Base-by-base conservation (phyloP, 176 grass and related monocot species). In the Rhynchospora tenuis region DNA sequence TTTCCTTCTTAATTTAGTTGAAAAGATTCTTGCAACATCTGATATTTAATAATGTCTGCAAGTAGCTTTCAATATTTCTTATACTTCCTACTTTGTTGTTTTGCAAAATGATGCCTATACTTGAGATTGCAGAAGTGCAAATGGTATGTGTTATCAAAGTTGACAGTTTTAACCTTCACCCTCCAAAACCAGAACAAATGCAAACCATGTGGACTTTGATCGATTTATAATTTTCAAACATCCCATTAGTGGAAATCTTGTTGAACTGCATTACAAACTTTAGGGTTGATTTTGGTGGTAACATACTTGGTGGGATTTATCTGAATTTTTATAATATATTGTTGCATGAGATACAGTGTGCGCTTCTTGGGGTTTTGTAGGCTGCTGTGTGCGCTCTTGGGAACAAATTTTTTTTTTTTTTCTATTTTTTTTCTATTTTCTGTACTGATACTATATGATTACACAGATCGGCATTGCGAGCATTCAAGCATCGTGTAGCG, bases 401-500 rank as follows among this genome's bases (percentile, higher is more conserved):
- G 4, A 14, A 50, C 45, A 73, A 11, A 24, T 62, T 23, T 3
- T 6, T 66, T 64, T 9, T 26, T 82, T 67, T 46, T 20, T 28
- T 81, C 15, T 50, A 11, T 60, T 59, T 75, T 59, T 84, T 76
- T 26, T 57, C 26, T 61, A 66, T 66, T n/a, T 38, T 38, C 33
- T 38, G 33, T 38, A 38, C 33, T 38, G 1, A 38, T 38, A 38
- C 33, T 38, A 38, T 38, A 4, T 38, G 33, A 38, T 38, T 84
- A 51, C 26, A 17, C 28, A 98, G 96, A 86, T 95, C 89, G 86
- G 91, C 93, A 58, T 79, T 98, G 83, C 48, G 72, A 84, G 80
- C 89, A 87, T 95, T 95, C 75, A 90, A 87, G 59, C 57, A 89
- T 12, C 66, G 93, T 56, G 91, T 95, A 64, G 83, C 71, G 70